phyloP scores from a whole-genome alignment of 1,284 basidiomycete species.

The Neonothopanus nambi region DNA sequence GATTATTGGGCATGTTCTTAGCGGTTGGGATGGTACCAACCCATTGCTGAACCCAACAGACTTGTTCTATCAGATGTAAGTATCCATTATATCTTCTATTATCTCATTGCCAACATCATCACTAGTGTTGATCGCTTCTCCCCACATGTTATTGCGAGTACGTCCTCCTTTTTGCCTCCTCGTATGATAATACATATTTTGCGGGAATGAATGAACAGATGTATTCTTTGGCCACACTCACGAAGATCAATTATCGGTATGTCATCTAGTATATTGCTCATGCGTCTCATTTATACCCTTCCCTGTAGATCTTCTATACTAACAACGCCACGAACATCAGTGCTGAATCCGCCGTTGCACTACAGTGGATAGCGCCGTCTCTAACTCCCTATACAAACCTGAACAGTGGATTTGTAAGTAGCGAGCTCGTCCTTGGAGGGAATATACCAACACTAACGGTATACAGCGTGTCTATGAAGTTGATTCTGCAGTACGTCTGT shows the following conservation, averaged over 20 bases:
- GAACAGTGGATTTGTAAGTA: conserved; percentile 65
- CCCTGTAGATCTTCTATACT: conserved; percentile 65
- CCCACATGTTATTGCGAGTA: conserved; percentile 76
- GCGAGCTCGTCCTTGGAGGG: background rate
- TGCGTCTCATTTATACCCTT: background rate
- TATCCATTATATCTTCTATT: background rate
- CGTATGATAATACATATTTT: too few species aligned
- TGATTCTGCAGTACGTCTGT: conserved; percentile 59
- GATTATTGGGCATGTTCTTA: too few species aligned
- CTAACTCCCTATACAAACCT: conserved; percentile 74
- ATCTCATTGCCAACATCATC: conserved; percentile 16
- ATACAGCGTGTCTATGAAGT: conserved; percentile 68
- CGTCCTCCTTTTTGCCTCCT: conserved; percentile 26
- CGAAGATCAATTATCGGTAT: conserved; percentile 73
- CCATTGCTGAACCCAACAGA: conserved; percentile 61
- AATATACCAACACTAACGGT: background rate
- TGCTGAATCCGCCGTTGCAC: conserved; percentile 54
- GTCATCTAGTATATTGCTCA: conserved; percentile 21
- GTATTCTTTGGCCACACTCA: conserved; percentile 85
- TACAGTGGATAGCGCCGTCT: conserved; percentile 72
- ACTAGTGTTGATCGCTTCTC: conserved; percentile 77
- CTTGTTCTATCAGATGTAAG: conserved; percentile 72
- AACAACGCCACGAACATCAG: conserved; percentile 69
- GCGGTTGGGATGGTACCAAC: conserved; percentile 77
- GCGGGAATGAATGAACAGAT: conserved; percentile 39